Base-by-base conservation (phyloP, 345 rosid species). In the Noccaea bulbosa region DNA sequence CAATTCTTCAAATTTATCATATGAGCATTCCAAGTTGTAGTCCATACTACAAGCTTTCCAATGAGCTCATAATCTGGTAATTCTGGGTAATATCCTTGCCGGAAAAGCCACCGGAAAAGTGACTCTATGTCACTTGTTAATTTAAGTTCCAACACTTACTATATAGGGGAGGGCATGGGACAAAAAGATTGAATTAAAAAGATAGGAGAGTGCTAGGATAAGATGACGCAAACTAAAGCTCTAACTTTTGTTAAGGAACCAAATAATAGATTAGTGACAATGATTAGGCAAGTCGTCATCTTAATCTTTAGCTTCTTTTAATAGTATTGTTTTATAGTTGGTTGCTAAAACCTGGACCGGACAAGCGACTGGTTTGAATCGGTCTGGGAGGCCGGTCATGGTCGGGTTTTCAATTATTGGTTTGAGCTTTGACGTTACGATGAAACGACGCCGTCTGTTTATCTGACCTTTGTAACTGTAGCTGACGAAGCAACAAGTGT, bases 401-500 rank as follows among this genome's bases (percentile, higher is more conserved):
- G 24, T 46, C 24, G 15, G 47, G 47, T 43, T 43, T 14, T n/a
- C 15, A 45, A 6, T 45, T 6, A 43, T 9, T 48, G 2, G 30
- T 48, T 17, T 17, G 47, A 4, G 47, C 47, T 20, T 20, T 20
- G 22, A 20, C 22, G 22, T 20, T 1, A 43, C 4, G 49, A 45
- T 8, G 30, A 48, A 48, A 48, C 52, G 11, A 17, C 52, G 12
- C 11, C 30, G 52, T 48, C 1, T 14, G 45, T 2, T 2, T 41
- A 5, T 41, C 15, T 3, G 15, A 12, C 16, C 7, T 44, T 44
- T 44, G 46, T 43, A 43, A 12, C 7, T n/a, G 47, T n/a, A 57
- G 51, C 54, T 4, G n/a, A 66, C 67, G 37, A 20, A 48, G 62
- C 61, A 73, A 49, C 62, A 50, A 67, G 67, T 73, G 77, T 58